phyloP scores from a whole-genome alignment of 2,329 filamentous ascomycete species.

The Knufia fluminis region DNA sequence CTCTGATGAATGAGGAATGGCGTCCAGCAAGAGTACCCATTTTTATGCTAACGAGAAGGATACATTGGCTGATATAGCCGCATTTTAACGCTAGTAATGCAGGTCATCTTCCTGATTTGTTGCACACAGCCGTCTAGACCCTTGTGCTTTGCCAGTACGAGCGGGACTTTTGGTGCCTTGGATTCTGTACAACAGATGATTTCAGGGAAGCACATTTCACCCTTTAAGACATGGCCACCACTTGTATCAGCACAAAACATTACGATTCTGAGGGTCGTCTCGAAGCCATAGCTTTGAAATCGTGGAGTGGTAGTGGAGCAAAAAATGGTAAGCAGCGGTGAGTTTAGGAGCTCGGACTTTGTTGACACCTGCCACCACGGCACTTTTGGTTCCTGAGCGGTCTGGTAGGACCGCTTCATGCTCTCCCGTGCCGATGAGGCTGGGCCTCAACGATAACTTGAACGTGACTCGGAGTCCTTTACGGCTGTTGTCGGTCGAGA shows the following conservation, averaged over 20 bases:
- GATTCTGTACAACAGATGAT: no score
- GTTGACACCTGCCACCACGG: background rate
- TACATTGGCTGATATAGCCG: conserved; percentile 1
- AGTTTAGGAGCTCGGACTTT: background rate
- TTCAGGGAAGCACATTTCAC: no score
- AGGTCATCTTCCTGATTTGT: background rate
- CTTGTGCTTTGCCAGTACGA: background rate
- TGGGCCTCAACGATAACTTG: background rate
- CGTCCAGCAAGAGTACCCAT: background rate
- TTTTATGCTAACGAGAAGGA: background rate
- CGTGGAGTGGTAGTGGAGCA: conserved; percentile 1
- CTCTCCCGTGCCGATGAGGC: background rate
- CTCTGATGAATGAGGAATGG: background rate
- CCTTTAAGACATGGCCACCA: no score
- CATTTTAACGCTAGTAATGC: background rate
- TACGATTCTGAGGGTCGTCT: background rate
- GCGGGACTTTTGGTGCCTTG: background rate
- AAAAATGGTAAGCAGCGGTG: conserved; percentile 1
- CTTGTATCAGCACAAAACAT: no score
- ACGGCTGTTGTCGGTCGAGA: no score
- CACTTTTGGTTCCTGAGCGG: background rate
- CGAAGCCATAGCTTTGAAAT: background rate
- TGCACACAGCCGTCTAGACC: background rate
- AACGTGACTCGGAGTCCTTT: no score
- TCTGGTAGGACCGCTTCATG: background rate